Base-by-base conservation (phyloP, 139 green algal genomes). In the Tetradesmus lagerheimii region DNA sequence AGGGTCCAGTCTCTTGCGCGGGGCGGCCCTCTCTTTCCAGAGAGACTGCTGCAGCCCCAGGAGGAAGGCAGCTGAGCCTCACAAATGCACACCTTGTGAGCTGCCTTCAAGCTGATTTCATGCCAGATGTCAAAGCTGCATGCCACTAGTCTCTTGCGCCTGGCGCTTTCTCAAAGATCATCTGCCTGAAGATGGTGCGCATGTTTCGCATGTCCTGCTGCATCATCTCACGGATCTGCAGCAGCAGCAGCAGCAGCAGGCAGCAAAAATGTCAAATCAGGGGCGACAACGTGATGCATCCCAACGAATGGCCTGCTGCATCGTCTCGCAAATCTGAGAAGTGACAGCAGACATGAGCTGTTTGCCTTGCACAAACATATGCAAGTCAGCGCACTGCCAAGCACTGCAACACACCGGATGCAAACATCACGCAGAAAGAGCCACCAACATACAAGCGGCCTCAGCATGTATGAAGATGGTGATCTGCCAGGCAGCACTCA, bases 81-180 rank as follows among this genome's bases (percentile, higher is more conserved):
- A 8, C 43, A 50, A 8, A 8, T 14, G 43, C 43, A 50, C 43
- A 4, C 43, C 43, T 14, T 50, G 43, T 8, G 43, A 4, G 43
- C 43, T 50, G 43, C 4, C 4, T 8, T 50, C 43, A 50, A 50
- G 43, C 43, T 50, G 43, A 50, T n/a, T n/a, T n/a, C n/a, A n/a
- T n/a, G n/a, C n/a, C n/a, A n/a, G n/a, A 50, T 8, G 8, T 8
- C 43, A 50, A 50, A 14, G 43, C 43, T 64, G 14, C 50, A 64
- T 27, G 50, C 12, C 16, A 27, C 12, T n/a, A 89, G 15, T 66
- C 38, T 34, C 85, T 35, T 53, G 85, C 85, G 12, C 85, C 85
- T 11, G 87, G 87, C n/a, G 87, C 87, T 16, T 67, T 86, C 77
- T 86, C 50, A 39, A 90, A 86, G 16, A 90, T 71, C 50, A 90